Conservation (phyloP, 108 stramenopile genomes). For the Conticribra guillardii region DNA sequence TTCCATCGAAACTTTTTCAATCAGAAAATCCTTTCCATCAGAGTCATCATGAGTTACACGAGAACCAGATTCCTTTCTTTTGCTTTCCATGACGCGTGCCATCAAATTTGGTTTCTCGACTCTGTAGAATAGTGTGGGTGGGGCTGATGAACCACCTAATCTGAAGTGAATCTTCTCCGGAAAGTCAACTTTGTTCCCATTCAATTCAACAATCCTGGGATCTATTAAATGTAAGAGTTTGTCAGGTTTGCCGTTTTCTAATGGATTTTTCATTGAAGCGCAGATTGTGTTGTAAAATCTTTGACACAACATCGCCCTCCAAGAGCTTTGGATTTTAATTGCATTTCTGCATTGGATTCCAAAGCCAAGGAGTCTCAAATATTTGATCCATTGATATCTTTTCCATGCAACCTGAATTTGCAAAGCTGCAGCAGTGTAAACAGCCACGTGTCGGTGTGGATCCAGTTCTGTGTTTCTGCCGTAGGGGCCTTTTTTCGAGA, state of each 20-base stretch:
- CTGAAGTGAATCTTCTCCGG: not conserved
- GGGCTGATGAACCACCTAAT: not conserved
- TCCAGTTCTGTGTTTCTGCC: constrained; percentile 7
- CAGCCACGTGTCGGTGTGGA: not conserved
- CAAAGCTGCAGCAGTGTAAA: not conserved
- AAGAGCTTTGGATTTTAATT: constrained; percentile 19
- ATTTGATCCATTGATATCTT: constrained; percentile 18
- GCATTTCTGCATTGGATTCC: not conserved
- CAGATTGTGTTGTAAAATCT: constrained; percentile 11
- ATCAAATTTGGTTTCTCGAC: too few species aligned
- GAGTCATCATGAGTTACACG: not conserved
- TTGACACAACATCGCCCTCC: constrained; percentile 19
- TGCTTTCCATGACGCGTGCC: not conserved
- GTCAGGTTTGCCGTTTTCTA: not conserved
- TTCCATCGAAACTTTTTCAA: not conserved
- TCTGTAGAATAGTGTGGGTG: constrained; percentile 1
- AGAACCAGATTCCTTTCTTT: not conserved
- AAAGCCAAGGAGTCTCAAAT: constrained; percentile 4
- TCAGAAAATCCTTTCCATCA: too few species aligned
- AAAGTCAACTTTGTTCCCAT: too few species aligned
- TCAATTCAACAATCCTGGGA: not conserved
- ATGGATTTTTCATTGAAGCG: constrained; percentile 1
- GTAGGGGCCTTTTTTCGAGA: constrained; percentile 25
- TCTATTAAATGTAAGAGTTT: not conserved
- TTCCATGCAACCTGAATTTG: constrained; percentile 26